Conservation (phyloP, 345 rosid genomes). For the Lumnitzera racemosa region DNA sequence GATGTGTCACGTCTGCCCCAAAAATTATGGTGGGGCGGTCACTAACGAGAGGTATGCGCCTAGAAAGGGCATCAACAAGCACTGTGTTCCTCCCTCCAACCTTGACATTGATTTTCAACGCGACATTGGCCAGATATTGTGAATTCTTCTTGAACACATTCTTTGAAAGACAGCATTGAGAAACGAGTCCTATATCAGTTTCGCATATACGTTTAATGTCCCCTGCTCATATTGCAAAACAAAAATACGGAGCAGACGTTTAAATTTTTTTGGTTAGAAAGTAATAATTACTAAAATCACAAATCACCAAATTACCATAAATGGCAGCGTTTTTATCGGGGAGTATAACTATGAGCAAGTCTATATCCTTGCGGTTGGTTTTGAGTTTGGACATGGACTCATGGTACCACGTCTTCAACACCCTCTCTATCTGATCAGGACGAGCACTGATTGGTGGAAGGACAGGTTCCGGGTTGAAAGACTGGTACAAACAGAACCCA, state of each 20-base stretch:
- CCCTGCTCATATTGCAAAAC: conserved; percentile 39
- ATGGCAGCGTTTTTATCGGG: conserved; percentile 92
- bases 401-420: conserved; percentile 61
- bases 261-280: background rate
- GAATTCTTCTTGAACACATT: conserved; percentile 75
- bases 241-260: conserved; percentile 1
- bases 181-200: conserved; percentile 89
- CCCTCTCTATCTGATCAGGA: conserved; percentile 81
- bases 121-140: conserved; percentile 86
- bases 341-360: conserved; percentile 79
- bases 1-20: conserved; percentile 98
- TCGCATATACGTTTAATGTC: conserved; percentile 91
- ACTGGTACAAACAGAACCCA: conserved; percentile 30
- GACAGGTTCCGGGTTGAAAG: conserved; percentile 63
- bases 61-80: conserved; percentile 80
- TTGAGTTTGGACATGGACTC: conserved; percentile 63
- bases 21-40: conserved; percentile 85
- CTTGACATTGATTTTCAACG: conserved; percentile 86
- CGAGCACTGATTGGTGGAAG: conserved; percentile 57
- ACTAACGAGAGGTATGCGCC: conserved; percentile 85
- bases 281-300: background rate
- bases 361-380: conserved; percentile 57
- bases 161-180: conserved; percentile 84
- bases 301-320: conserved; percentile 41
- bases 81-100: conserved; percentile 97